Evolutionary conservation across 2,329 filamentous ascomycete species (phyloP), one percentile per base, ranked within the genome.

Genomic region (Chaetomium olivaceum): DNA sequence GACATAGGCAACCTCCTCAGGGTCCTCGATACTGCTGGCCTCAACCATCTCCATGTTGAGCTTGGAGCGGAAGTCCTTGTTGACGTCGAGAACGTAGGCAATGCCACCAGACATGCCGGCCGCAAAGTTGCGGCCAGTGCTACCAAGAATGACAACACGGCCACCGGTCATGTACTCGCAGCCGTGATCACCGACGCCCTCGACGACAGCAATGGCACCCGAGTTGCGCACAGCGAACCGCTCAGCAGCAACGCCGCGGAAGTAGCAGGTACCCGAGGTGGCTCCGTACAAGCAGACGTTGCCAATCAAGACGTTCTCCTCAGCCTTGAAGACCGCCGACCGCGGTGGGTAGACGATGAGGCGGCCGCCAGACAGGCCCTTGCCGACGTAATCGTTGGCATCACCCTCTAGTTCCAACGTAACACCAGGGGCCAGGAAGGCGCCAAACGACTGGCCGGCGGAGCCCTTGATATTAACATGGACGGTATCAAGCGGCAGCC

Each of bases 91-190:
- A 62, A 97, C 88, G 74, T 97, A 98, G 21, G 93, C 93, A 74
- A 98, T 97, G 83, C 94, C 94, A 76, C 94, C 94, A 74, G 93
- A 97, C 94, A 98, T 98, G 84, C 94, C 94, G 68, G 94, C 94
- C 73, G 93, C 94, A 75, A 98, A 98, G 84, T 98, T 98, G 73
- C 94, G 93, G 55, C 94, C 94, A 75, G 93, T 97, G 74, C 87
- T 88, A 65, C 94, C 94, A 57, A 98, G 85, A 74, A 96, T 86
- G 70, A 98, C 82, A 59, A 97, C 85, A 75, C 93, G 92, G 76
- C 94, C 94, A 77, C 94, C 94, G 74, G 94, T 97, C 94, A 98
- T 98, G 86, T 98, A 98, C 84, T 98, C 94, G 76, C 93, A 97
- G 69, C 92, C 91, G 77, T 98, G 94, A 78, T 98, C 94, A 83